These are phyloP conservation scores for Eutrema yunnanense DNA, from an alignment of 345 rosid genomes.

Conservation along the genomic window DNA sequence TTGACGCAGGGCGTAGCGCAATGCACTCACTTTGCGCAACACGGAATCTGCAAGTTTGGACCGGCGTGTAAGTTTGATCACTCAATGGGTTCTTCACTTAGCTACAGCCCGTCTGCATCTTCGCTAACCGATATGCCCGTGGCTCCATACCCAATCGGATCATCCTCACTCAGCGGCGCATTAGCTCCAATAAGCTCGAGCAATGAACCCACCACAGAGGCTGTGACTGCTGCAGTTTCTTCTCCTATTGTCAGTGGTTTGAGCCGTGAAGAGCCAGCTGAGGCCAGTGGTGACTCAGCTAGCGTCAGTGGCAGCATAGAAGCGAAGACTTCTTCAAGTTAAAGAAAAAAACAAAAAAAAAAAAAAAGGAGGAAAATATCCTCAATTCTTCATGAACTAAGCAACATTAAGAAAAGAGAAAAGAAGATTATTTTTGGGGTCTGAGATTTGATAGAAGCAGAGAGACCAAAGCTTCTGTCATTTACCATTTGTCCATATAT, in stretches of 20 bases:
- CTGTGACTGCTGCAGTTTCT: conserved; percentile 36
- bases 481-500: conserved; percentile 30
- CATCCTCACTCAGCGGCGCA: conserved; percentile 38
- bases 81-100: conserved; percentile 51
- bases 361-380: not conserved
- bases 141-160: conserved; percentile 76
- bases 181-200: conserved; percentile 51
- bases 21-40: conserved; percentile 60
- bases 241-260: conserved; percentile 18
- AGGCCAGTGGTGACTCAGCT: conserved; percentile 41
- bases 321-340: conserved; percentile 29
- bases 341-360: not conserved
- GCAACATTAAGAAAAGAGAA: conserved; percentile 23
- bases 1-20: conserved; percentile 59
- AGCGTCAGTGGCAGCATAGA: conserved; percentile 30
- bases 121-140: conserved; percentile 92
- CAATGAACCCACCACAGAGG: conserved; percentile 41
- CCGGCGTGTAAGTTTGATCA: conserved; percentile 81
- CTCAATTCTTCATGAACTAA: conserved; percentile 24
- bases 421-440: conserved; percentile 33
- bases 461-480: conserved; percentile 30
- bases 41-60: conserved; percentile 73
- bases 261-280: conserved; percentile 40
- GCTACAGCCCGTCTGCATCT: conserved; percentile 90
- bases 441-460: conserved; percentile 28